A percentile compares a stretch with the other conserved stretches of the same genome.
Evolutionary conservation across 169 alveolate species (phyloP).

Genomic region (Amoebophrya sp.): DNA sequence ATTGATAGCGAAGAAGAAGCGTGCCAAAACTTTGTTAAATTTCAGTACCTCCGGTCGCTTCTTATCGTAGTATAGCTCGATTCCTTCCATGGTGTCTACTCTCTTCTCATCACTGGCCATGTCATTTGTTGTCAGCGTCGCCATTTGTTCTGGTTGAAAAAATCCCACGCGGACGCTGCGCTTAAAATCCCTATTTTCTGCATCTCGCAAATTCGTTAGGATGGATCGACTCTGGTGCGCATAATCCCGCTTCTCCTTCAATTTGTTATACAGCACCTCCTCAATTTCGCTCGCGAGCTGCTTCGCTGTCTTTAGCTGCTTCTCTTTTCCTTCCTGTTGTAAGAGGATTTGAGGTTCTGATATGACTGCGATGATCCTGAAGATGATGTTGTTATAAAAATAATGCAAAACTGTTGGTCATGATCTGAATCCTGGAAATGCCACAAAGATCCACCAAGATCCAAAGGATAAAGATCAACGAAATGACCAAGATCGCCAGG

Average conservation of each 20-base stretch:
- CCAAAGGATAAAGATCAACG: no score
- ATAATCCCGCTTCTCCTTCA: neutral
- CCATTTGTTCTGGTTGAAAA: constrained; percentile 61
- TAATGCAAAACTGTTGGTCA: no score
- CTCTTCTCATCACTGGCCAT: constrained; percentile 80
- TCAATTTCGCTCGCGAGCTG: neutral
- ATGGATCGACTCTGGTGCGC: neutral
- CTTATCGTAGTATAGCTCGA: constrained; percentile 85
- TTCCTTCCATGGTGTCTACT: constrained; percentile 61
- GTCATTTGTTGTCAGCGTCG: constrained; percentile 74
- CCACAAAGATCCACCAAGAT: no score
- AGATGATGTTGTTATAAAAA: no score
- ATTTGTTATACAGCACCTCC: neutral
- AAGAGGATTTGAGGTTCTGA: no score
- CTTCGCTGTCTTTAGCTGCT: neutral
- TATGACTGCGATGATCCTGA: no score
- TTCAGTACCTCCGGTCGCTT: constrained; percentile 55
- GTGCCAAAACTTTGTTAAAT: no score
- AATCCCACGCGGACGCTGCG: constrained; percentile 63
- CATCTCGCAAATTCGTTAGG: constrained; percentile 63
- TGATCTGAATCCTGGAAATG: no score
- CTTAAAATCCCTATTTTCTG: constrained; percentile 70
- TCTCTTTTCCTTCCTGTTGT: no score
- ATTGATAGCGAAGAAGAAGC: no score
- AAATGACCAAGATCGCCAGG: no score